phyloP scores from a whole-genome alignment of 495 filamentous ascomycete genomes.

The Daldinia decipiens region DNA sequence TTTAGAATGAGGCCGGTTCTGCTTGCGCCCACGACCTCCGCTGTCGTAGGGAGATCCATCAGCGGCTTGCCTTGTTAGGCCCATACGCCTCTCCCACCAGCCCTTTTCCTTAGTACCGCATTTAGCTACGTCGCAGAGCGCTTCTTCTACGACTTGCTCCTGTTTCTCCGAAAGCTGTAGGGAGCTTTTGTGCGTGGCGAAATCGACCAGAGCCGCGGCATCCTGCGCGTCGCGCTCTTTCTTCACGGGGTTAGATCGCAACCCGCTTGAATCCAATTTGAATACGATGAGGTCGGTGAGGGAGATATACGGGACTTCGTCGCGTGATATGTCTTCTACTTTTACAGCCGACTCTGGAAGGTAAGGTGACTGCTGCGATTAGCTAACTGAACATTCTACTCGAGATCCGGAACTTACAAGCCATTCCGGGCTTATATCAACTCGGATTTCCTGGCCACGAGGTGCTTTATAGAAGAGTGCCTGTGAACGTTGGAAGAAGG shows the following conservation, averaged over 20 bases:
- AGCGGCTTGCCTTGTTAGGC: not conserved
- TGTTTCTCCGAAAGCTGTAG: slow-evolving; percentile 37
- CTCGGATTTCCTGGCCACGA: slow-evolving; percentile 24
- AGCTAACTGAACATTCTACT: slow-evolving; percentile 7
- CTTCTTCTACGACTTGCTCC: slow-evolving; percentile 41
- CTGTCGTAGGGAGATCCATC: not conserved
- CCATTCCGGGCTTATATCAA: slow-evolving; percentile 41
- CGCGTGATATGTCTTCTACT: slow-evolving; percentile 30
- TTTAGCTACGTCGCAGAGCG: slow-evolving; percentile 39
- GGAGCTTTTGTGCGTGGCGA: slow-evolving; percentile 6
- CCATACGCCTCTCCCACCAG: slow-evolving; percentile 43
- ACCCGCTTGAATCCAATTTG: slow-evolving; percentile 41
- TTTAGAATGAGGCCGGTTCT: slow-evolving; percentile 35
- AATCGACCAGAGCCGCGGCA: slow-evolving; percentile 35
- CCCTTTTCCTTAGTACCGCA: slow-evolving; percentile 40
- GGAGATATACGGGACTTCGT: slow-evolving; percentile 42
- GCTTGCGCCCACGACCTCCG: not conserved
- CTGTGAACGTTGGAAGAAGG: slow-evolving; percentile 34
- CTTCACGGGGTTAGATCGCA: slow-evolving; percentile 31
- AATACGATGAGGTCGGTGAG: slow-evolving; percentile 43
- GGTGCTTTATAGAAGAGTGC: slow-evolving; percentile 36
- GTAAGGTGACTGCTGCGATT: slow-evolving; percentile 33
- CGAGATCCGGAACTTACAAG: slow-evolving; percentile 30
- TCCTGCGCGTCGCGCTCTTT: slow-evolving; percentile 37
- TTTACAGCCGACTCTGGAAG: slow-evolving; percentile 34